Evolutionary conservation across 108 stramenopile species (phyloP), one percentile per base, ranked within the genome.

Genomic region (Skeletonema marinoi): DNA sequence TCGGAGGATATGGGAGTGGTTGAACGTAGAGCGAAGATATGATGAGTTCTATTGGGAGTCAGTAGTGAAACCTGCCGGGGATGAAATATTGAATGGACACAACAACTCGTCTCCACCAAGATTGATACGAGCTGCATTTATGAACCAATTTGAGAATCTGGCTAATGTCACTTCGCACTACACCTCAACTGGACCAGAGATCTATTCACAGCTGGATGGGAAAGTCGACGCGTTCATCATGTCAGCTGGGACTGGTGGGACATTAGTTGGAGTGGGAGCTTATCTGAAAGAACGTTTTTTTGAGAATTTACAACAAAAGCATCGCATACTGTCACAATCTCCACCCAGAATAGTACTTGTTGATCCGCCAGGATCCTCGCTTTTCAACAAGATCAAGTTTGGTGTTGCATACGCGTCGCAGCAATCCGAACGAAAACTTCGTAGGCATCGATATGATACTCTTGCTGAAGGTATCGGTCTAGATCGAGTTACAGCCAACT

Each of bases 181-280:
- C 71, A 61, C 67, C 5, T 70, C 78, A 2, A 98, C 98, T 3
- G 98, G 96, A 17, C 98, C 89, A 2, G 98, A 99, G 84, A 90
- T 99, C 17, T 91, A 80, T 73, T 50, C 64, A 30, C 94, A 96
- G 69, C 68, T 86, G 3, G 30, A 65, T 2, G 76, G 72, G 60
- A 71, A 78, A 12, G 66, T 98, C 29, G 92, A 98, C 77, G 97
- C 97, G 16, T 98, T 99, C 82, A 86, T 92, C 66, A 98, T 99
- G 98, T 96, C 95, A 16, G 87, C 97, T 12, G 98, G 98, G 1
- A 99, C 98, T 17, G 98, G 98, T 11, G 98, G 98, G 30, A 98
- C 97, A 44, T 90, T 99, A 44, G 90, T 97, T 14, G 98, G 98
- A 14, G 90, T 97, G 2, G 96, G 94, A 19, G 67, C 70, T 11